Evolutionary conservation across 2,329 filamentous ascomycete species (phyloP).

Genomic region (Microdochium paspali): DNA sequence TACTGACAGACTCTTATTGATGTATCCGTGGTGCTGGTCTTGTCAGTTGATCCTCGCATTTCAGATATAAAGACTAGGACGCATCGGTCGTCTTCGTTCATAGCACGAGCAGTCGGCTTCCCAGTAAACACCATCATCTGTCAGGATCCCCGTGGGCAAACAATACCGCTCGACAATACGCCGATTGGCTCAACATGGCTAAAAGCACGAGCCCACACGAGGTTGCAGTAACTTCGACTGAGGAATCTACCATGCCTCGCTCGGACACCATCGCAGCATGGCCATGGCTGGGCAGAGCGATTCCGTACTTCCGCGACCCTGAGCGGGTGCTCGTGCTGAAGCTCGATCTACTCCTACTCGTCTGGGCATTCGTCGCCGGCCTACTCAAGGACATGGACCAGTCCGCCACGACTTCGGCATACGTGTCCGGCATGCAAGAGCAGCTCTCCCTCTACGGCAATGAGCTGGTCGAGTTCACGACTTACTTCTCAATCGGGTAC

Average conservation of each 20-base stretch:
- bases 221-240: background rate
- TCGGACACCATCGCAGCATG: background rate
- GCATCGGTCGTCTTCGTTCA: too few relatives aligned
- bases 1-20: too few relatives aligned
- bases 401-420: slow-evolving; percentile 21
- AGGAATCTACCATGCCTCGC: background rate
- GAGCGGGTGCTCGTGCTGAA: slow-evolving; percentile 16
- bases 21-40: too few relatives aligned
- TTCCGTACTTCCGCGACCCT: slow-evolving; percentile 19
- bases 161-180: too few relatives aligned
- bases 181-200: too few relatives aligned
- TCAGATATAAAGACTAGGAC: too few relatives aligned
- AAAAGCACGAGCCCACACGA: background rate
- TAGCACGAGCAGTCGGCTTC: too few relatives aligned
- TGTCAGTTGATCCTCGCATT: too few relatives aligned
- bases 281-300: slow-evolving; percentile 17
- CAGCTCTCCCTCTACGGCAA: slow-evolving; percentile 12
- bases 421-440: slow-evolving; percentile 17
- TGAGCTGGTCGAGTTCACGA: slow-evolving; percentile 16
- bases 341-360: slow-evolving; percentile 14
- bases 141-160: too few relatives aligned
- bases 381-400: slow-evolving; percentile 13
- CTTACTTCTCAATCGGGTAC: slow-evolving; percentile 23
- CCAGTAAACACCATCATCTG: too few relatives aligned
- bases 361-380: slow-evolving; percentile 11